Evolutionary conservation across 192 early-diverging fungal species (phyloP), one percentile per base, ranked within the genome.

Genomic region (Pilaira anomala): DNA sequence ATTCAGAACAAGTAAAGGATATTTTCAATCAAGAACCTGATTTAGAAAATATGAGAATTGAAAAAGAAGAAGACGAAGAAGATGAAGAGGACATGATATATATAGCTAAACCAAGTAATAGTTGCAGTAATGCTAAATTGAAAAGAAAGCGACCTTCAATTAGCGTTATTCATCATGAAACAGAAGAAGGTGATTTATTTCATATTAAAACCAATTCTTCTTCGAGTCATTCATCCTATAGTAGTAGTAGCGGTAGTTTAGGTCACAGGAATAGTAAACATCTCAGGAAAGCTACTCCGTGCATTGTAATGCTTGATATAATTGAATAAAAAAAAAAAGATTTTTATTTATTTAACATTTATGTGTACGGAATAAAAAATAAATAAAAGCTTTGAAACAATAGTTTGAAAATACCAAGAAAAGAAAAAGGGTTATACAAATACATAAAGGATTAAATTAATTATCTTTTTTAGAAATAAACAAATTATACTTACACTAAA

Each of bases 11-110:
- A 9, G 54, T 50, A 12, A 57, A 24, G 28, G 36, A 49, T 3
- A 49, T 66, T 6, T 66, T 66, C 16, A 39, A 39, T 18, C n/a
- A 28, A 0, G 54, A 66, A 46, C 33, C 52, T 36, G 54, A 66
- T 49, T 36, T 58, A 25, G 48, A 25, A 29, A 2, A 49, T 53
- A 14, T n/a, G 51, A 11, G 3, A 6, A 46, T 46, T n/a, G 13
- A 46, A 19, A 13, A 26, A 30, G 28, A 22, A 53, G 22, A 13
- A 53, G 25, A 22, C 25, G 28, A 53, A 18, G 44, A 46, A 46
- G 44, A 46, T 13, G 44, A 46, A 14, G 16, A 46, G 44, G 9
- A 14, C 13, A 16, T 19, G 16, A 18, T n/a, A 36, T 9, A 13
- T 16, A 21, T 1, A 62, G 16, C 7, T 39, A 7, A 25, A 22